Conservation (phyloP, 441 rosid genomes). For the Breynia disticha region DNA sequence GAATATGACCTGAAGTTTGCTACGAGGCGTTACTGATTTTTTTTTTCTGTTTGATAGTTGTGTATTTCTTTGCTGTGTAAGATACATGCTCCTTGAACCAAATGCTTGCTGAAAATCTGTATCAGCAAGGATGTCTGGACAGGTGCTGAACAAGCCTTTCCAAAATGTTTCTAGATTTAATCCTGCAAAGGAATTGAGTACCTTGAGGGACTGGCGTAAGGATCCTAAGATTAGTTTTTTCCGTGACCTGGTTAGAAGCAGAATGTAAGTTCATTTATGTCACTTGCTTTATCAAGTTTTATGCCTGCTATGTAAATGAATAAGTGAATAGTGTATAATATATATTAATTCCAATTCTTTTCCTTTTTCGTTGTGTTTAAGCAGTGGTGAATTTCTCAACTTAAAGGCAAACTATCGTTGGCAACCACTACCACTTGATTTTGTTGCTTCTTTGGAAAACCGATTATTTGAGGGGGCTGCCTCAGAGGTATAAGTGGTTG, state of each 20-base stretch:
- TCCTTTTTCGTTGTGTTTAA: conserved; percentile 3
- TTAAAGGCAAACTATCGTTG: conserved; percentile 7
- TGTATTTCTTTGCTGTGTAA: conserved; percentile 8
- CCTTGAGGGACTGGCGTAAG: conserved; percentile 15
- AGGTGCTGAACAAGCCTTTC: conserved; percentile 8
- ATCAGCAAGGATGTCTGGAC: conserved; percentile 9
- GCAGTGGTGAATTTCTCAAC: conserved; percentile 15
- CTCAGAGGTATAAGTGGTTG: conserved; percentile 13
- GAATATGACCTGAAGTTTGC: too few species aligned
- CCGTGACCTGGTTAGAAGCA: conserved; percentile 16
- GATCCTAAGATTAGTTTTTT: conserved; percentile 10
- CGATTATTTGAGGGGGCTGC: conserved; percentile 16
- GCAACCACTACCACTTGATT: conserved; percentile 8
- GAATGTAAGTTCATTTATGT: conserved; percentile 16
- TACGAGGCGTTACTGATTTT: background rate
- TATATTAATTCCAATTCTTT: background rate
- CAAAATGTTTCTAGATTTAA: conserved; percentile 1
- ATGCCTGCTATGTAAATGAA: background rate
- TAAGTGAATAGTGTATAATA: background rate
- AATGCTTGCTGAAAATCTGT: conserved; percentile 10
- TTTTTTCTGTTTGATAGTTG: background rate
- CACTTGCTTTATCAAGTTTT: background rate
- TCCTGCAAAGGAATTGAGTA: conserved; percentile 1
- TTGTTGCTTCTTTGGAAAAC: conserved; percentile 16
- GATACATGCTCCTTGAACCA: background rate